Evolutionary conservation across 78 protist genomes (phyloP).

Genomic region (Planoprotostelium fungivorum): DNA sequence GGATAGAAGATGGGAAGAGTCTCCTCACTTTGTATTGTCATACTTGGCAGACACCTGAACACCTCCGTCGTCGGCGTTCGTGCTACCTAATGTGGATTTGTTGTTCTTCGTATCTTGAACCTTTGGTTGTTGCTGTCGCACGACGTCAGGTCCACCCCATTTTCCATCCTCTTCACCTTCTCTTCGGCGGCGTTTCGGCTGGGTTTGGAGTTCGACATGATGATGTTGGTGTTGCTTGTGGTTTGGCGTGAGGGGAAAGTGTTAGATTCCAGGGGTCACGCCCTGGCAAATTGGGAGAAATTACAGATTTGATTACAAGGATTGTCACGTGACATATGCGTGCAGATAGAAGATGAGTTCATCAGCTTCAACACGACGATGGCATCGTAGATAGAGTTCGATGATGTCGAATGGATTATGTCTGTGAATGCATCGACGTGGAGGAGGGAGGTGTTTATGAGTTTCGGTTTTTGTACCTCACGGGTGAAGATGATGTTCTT

Average conservation of each 20-base stretch:
- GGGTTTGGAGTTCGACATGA: not conserved
- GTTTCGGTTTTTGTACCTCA: no score
- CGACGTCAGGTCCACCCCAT: not conserved
- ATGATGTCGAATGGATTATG: no score
- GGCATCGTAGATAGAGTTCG: no score
- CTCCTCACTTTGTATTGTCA: not conserved
- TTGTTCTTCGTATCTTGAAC: not conserved
- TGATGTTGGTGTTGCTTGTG: not conserved
- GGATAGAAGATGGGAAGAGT: no score
- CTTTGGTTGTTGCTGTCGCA: not conserved
- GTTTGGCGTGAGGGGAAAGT: not conserved
- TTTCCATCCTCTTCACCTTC: not conserved
- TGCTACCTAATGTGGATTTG: not conserved
- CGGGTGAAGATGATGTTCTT: no score
- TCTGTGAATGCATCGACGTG: no score
- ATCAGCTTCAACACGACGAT: no score
- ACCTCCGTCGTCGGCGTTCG: not conserved
- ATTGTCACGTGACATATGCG: no score
- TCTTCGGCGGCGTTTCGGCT: not conserved
- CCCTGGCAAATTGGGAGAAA: no score
- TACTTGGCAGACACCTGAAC: not conserved
- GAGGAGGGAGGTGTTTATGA: no score
- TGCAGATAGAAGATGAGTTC: no score
- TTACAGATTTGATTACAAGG: no score
- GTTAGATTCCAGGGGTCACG: not conserved